These are phyloP conservation scores for Xylaria intraflava DNA, from an alignment of 495 filamentous ascomycete species.

Conservation along the genomic window DNA sequence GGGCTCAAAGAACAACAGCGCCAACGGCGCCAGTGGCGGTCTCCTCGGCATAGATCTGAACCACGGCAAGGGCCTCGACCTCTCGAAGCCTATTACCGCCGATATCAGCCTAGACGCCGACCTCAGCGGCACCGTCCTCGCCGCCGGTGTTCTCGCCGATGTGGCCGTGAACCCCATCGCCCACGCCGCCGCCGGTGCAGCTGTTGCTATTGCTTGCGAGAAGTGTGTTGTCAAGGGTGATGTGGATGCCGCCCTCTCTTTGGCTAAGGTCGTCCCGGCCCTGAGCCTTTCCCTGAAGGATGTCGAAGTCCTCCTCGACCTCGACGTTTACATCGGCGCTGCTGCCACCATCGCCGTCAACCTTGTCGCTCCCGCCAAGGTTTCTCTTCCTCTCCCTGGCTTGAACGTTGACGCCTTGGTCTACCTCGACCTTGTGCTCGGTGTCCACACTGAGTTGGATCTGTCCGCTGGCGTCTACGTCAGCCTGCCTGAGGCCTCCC, in stretches of 20 bases:
- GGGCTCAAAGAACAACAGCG: background rate
- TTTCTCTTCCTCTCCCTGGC: constrained; percentile 27
- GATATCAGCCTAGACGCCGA: constrained; percentile 21
- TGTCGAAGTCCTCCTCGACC: constrained; percentile 32
- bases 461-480: constrained; percentile 37
- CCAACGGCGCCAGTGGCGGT: background rate
- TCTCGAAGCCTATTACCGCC: constrained; percentile 21
- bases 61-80: constrained; percentile 4
- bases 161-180: constrained; percentile 17
- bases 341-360: constrained; percentile 31
- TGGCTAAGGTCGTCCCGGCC: constrained; percentile 25
- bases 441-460: constrained; percentile 33
- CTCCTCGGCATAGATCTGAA: background rate
- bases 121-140: constrained; percentile 19
- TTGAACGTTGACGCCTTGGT: constrained; percentile 32
- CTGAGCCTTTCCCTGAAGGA: constrained; percentile 26
- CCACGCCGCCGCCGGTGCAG: constrained; percentile 17
- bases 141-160: constrained; percentile 21
- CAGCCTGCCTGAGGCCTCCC: constrained; percentile 29
- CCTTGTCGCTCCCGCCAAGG: constrained; percentile 27
- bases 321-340: constrained; percentile 27
- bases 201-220: constrained; percentile 23
- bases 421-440: constrained; percentile 35
- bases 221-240: constrained; percentile 32
- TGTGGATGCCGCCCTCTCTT: constrained; percentile 28